Percentiles rank a stretch among this genome's conserved stretches.
Evolutionary conservation across 768 basidiomycete species (phyloP).

Genomic region (Botryobasidium botryosum): DNA sequence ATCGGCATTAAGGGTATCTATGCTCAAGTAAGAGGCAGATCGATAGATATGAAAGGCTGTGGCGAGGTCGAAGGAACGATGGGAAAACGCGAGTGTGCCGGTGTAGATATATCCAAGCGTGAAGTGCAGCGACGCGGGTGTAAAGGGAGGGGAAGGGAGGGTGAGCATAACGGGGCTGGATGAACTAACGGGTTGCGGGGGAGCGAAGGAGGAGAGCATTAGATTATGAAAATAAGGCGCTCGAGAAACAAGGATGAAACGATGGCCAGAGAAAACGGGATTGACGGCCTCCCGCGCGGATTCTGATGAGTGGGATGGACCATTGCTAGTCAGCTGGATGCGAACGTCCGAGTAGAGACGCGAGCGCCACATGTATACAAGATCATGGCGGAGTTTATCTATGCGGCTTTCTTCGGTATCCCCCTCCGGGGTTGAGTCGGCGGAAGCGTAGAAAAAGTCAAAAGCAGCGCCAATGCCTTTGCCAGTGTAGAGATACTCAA

Average conservation of each 20-base stretch:
- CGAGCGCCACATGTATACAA: constrained; percentile 94
- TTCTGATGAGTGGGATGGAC: constrained; percentile 28
- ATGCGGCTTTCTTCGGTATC: constrained; percentile 38
- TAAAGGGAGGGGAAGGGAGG: constrained; percentile 85
- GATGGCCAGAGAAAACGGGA: constrained; percentile 79
- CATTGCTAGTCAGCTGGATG: constrained; percentile 56
- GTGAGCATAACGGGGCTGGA: constrained; percentile 41
- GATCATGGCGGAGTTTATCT: constrained; percentile 80
- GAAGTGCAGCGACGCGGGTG: constrained; percentile 85
- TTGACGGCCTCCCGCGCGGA: constrained; percentile 32
- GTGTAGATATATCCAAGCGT: constrained; percentile 90
- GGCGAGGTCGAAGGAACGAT: constrained; percentile 80
- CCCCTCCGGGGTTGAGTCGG: constrained; percentile 20
- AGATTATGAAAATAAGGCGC: constrained; percentile 74
- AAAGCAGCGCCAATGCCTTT: constrained; percentile 78
- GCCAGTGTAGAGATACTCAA: constrained; percentile 91
- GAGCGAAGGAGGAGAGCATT: constrained; percentile 37
- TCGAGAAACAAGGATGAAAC: constrained; percentile 81
- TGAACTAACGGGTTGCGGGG: constrained; percentile 16
- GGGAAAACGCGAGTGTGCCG: constrained; percentile 83
- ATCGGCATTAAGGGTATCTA: constrained; percentile 60
- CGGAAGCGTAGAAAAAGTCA: constrained; percentile 66
- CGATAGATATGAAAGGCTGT: constrained; percentile 84
- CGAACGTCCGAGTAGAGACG: constrained; percentile 86
- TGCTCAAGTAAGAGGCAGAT: constrained; percentile 60